Percentiles rank a stretch among this genome's conserved stretches.
Conservation (phyloP, 768 basidiomycete species). For the Phanerochaete carnosa region DNA sequence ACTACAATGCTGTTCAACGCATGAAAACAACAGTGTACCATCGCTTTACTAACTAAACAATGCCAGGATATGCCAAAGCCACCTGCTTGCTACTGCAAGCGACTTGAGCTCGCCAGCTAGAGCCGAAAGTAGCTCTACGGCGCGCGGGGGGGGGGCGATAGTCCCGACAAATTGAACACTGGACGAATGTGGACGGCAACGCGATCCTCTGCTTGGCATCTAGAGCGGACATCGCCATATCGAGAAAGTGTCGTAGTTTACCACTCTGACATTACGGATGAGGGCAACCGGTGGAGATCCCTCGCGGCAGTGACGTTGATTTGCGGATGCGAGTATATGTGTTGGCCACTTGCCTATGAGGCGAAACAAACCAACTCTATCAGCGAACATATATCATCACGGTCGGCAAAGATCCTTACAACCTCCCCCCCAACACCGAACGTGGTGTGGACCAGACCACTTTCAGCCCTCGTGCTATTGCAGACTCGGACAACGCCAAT, state of each 20-base stretch:
- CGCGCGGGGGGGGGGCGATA: too few relatives aligned
- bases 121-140: too few relatives aligned
- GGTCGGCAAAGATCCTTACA: background rate
- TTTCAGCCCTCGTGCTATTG: conserved; percentile 21
- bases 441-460: conserved; percentile 13
- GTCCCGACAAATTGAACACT: too few relatives aligned
- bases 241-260: background rate
- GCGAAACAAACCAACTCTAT: background rate
- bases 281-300: background rate
- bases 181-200: background rate
- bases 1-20: too few relatives aligned
- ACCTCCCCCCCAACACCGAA: background rate
- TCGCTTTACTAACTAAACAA: too few relatives aligned
- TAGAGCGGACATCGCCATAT: background rate
- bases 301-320: background rate
- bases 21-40: too few relatives aligned
- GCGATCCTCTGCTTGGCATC: background rate
- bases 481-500: conserved; percentile 17
- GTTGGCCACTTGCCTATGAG: background rate
- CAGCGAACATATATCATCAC: background rate
- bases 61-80: too few relatives aligned
- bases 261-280: background rate
- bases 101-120: too few relatives aligned
- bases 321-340: background rate
- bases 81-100: too few relatives aligned